Evolutionary conservation across 192 early-diverging fungal genomes (phyloP).

Genomic region (Obelidium mucronatum): DNA sequence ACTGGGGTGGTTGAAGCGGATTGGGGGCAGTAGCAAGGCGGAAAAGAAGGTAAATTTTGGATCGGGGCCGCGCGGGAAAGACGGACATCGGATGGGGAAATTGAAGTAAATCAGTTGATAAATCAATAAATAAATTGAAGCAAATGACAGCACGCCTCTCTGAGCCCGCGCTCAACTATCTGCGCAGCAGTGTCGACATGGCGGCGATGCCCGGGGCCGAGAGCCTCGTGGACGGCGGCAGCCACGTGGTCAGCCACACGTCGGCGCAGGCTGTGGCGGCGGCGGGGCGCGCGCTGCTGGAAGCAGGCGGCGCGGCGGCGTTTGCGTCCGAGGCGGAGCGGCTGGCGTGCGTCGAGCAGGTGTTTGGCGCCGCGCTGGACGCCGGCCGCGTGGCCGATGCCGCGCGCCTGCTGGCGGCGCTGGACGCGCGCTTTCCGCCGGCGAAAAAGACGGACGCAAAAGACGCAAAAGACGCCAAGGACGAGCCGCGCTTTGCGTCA

Average conservation of each 20-base stretch:
- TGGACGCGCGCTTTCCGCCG: conserved; percentile 68
- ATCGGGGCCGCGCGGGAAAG: conserved; percentile 8
- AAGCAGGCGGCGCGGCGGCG: neutral
- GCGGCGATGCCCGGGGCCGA: conserved; percentile 23
- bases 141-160: neutral
- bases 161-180: neutral
- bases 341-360: conserved; percentile 78
- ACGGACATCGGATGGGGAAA: neutral
- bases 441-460: neutral
- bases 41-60: conserved; percentile 20
- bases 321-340: conserved; percentile 35
- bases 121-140: neutral
- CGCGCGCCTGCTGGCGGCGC: conserved; percentile 61
- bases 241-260: neutral
- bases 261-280: conserved; percentile 28
- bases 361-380: conserved; percentile 81
- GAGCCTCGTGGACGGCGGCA: neutral
- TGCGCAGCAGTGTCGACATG: neutral
- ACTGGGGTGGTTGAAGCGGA: conserved; percentile 28
- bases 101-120: neutral
- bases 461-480: neutral
- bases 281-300: conserved; percentile 31
- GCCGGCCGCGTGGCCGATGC: conserved; percentile 73
- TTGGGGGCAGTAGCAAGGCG: neutral
- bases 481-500: conserved; percentile 9